These are phyloP conservation scores for Candida hispaniensis DNA, from an alignment of 805 yeast species.

Conservation along the genomic window DNA sequence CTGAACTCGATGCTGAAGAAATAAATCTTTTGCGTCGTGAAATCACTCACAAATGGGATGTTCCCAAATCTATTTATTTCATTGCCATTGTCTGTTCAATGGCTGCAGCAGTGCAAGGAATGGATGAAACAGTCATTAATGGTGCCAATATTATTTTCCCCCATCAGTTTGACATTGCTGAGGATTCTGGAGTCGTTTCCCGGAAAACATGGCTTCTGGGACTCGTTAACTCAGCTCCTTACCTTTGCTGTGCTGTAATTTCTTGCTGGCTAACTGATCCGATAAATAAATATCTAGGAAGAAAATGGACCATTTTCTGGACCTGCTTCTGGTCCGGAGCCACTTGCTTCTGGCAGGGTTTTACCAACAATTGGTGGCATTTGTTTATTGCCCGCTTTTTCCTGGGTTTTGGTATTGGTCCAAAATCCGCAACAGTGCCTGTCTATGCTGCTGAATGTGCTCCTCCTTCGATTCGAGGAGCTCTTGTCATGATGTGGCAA, in stretches of 20 bases:
- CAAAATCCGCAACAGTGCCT: conserved; percentile 58
- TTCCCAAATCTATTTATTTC: conserved; percentile 33
- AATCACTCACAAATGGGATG: conserved; percentile 38
- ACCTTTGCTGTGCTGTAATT: conserved; percentile 45
- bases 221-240: conserved; percentile 54
- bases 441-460: conserved; percentile 54
- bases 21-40: conserved; percentile 34
- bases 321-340: conserved; percentile 46
- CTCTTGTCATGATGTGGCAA: conserved; percentile 63
- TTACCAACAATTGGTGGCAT: conserved; percentile 50
- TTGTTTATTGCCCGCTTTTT: conserved; percentile 48
- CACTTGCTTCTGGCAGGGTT: conserved; percentile 56
- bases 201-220: conserved; percentile 40
- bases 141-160: conserved; percentile 47
- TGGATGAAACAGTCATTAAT: conserved; percentile 62
- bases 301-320: conserved; percentile 50
- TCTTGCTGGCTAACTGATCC: conserved; percentile 48
- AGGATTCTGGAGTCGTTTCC: conserved; percentile 20
- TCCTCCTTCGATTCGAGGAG: conserved; percentile 50
- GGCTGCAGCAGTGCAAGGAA: conserved; percentile 62
- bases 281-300: conserved; percentile 42
- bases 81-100: conserved; percentile 51
- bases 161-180: conserved; percentile 19
- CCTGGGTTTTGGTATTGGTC: conserved; percentile 57
- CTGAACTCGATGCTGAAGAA: conserved; percentile 30